Evolutionary conservation across 1,139 yeast species (phyloP).

Genomic region (Suzukiozyma palmioleophila): DNA sequence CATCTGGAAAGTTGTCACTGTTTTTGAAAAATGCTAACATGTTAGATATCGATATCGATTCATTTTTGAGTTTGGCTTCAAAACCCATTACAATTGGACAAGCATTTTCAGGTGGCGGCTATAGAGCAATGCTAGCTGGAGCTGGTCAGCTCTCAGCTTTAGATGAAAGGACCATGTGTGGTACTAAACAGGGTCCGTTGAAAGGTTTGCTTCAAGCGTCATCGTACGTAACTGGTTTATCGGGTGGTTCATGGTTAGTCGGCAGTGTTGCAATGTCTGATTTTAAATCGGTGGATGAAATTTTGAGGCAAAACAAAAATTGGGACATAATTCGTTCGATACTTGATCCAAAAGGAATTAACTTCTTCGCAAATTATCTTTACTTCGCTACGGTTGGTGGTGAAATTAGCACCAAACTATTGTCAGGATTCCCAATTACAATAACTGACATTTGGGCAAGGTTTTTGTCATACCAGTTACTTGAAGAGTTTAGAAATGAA

Average conservation of each 20-base stretch:
- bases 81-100: constrained; percentile 45
- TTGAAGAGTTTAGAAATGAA: constrained; percentile 19
- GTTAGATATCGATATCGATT: constrained; percentile 51
- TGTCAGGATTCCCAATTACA: constrained; percentile 29
- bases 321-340: constrained; percentile 29
- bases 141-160: constrained; percentile 82
- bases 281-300: constrained; percentile 32
- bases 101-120: constrained; percentile 90
- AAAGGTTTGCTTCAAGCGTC: constrained; percentile 37
- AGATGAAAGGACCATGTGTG: constrained; percentile 64
- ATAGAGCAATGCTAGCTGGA: constrained; percentile 86
- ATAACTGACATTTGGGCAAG: constrained; percentile 37
- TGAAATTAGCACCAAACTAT: constrained; percentile 24
- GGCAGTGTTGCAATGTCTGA: constrained; percentile 31
- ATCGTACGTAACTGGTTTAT: constrained; percentile 33
- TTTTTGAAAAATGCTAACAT: constrained; percentile 58
- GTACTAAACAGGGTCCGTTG: constrained; percentile 30
- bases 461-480: constrained; percentile 35
- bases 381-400: constrained; percentile 20
- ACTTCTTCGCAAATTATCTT: background rate
- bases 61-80: constrained; percentile 34
- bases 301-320: constrained; percentile 24
- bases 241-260: constrained; percentile 39
- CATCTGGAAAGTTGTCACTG: constrained; percentile 48
- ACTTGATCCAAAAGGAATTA: constrained; percentile 7